Conservation (phyloP, 306 rosid species). For the Erythrophleum fordii region DNA sequence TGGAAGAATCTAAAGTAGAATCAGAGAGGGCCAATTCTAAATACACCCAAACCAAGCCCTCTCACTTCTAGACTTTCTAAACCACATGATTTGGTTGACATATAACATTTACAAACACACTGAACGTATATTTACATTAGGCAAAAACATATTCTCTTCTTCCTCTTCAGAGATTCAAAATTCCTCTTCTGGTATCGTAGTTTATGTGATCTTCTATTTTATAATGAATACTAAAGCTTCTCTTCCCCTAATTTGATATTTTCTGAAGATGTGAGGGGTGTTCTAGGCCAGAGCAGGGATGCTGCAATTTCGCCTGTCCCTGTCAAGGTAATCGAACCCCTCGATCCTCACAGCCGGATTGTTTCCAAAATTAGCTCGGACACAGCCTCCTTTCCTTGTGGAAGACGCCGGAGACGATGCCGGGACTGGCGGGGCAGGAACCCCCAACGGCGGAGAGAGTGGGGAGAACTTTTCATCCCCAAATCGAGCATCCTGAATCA, state of each 20-base stretch:
- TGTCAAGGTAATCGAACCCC: slow-evolving; percentile 91
- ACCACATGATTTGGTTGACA: slow-evolving; percentile 45
- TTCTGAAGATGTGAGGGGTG: slow-evolving; percentile 19
- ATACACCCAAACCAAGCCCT: slow-evolving; percentile 42
- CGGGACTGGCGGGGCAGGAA: slow-evolving; percentile 39
- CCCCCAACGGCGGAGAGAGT: slow-evolving; percentile 47
- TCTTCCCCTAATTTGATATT: background rate
- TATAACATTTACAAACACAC: slow-evolving; percentile 54
- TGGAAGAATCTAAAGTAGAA: slow-evolving; percentile 29
- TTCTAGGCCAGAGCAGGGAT: slow-evolving; percentile 87
- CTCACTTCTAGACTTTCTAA: slow-evolving; percentile 10
- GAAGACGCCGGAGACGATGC: slow-evolving; percentile 66
- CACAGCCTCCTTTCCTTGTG: slow-evolving; percentile 77
- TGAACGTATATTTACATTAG: slow-evolving; percentile 51
- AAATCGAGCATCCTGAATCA: slow-evolving; percentile 88
- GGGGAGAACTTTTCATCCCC: slow-evolving; percentile 71
- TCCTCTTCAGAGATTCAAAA: slow-evolving; percentile 50
- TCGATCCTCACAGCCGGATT: slow-evolving; percentile 85
- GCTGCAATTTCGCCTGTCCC: slow-evolving; percentile 86
- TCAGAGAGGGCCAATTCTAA: slow-evolving; percentile 23
- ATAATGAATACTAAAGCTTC: background rate
- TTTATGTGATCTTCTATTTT: background rate
- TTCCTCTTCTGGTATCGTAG: slow-evolving; percentile 41
- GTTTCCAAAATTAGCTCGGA: slow-evolving; percentile 69
- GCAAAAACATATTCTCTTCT: slow-evolving; percentile 37